Percentiles rank a stretch among this genome's conserved stretches.
These are phyloP conservation scores for Holtermanniella nyarrowii DNA, from an alignment of 768 basidiomycete genomes.

Conservation along the genomic window DNA sequence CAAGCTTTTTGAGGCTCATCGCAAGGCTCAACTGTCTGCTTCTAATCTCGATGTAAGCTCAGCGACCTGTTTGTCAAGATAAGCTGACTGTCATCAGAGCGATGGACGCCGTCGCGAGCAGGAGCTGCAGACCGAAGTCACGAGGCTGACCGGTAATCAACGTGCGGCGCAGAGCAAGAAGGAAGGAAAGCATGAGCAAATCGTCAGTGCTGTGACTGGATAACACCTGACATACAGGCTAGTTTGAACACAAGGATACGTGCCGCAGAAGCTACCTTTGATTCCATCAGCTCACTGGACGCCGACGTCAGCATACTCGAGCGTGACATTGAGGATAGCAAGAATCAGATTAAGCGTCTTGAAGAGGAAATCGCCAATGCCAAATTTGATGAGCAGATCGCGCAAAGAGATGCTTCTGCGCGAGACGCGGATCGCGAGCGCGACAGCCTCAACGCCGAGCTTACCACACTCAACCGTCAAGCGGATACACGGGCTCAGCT, in stretches of 20 bases:
- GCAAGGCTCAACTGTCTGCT: conserved; percentile 47
- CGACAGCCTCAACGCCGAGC: conserved; percentile 60
- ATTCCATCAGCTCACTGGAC: conserved; percentile 36
- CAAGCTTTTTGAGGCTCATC: conserved; percentile 54
- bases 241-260: conserved; percentile 36
- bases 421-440: conserved; percentile 57
- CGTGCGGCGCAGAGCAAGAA: conserved; percentile 45
- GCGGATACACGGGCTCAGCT: conserved; percentile 71
- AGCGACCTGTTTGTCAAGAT: not conserved
- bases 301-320: conserved; percentile 49
- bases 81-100: conserved; percentile 12
- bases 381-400: conserved; percentile 33
- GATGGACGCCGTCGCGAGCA: conserved; percentile 35
- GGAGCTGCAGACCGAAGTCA: conserved; percentile 53
- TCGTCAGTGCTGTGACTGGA: conserved; percentile 23
- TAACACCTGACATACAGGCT: conserved; percentile 8
- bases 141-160: conserved; percentile 45
- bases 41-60: conserved; percentile 57
- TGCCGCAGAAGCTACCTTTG: conserved; percentile 31
- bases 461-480: conserved; percentile 61
- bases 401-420: conserved; percentile 36
- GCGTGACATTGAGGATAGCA: conserved; percentile 19
- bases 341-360: conserved; percentile 15
- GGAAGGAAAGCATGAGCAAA: conserved; percentile 36
- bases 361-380: conserved; percentile 31